phyloP scores from a whole-genome alignment of 768 basidiomycete species.

The Suillus cothurnatus region DNA sequence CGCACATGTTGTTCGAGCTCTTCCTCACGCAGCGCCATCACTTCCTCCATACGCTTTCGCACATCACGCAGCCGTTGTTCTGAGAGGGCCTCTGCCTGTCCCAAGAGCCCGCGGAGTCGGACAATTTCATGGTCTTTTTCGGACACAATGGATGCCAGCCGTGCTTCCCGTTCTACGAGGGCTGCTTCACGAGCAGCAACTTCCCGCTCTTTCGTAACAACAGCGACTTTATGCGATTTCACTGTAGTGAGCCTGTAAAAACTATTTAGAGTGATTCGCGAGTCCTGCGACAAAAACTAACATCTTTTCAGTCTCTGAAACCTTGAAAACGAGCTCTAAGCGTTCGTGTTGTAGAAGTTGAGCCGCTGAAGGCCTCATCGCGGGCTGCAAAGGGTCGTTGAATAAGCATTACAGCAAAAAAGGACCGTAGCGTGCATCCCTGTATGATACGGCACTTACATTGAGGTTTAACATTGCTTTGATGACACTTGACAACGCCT shows the following conservation, averaged over 20 bases:
- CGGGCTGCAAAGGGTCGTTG: conserved; percentile 53
- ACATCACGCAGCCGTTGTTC: conserved; percentile 58
- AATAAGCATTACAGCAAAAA: background rate
- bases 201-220: conserved; percentile 67
- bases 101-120: conserved; percentile 46
- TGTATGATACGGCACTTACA: conserved; percentile 41
- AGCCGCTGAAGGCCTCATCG: conserved; percentile 81
- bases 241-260: conserved; percentile 58
- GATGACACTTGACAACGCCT: conserved; percentile 69
- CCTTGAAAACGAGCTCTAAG: conserved; percentile 67
- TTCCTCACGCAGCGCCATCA: conserved; percentile 68
- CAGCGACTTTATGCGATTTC: conserved; percentile 59
- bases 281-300: conserved; percentile 32
- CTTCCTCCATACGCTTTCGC: conserved; percentile 69
- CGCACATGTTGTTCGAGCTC: conserved; percentile 73
- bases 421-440: conserved; percentile 10
- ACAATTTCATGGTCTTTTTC: conserved; percentile 66
- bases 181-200: conserved; percentile 56
- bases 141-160: conserved; percentile 45
- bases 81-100: conserved; percentile 41
- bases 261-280: background rate
- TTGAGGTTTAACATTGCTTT: conserved; percentile 88
- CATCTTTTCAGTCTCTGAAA: conserved; percentile 81
- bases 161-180: conserved; percentile 57
- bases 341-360: conserved; percentile 84